phyloP scores from a whole-genome alignment of 2,329 filamentous ascomycete species.

The Cercospora zeae-maydis region DNA sequence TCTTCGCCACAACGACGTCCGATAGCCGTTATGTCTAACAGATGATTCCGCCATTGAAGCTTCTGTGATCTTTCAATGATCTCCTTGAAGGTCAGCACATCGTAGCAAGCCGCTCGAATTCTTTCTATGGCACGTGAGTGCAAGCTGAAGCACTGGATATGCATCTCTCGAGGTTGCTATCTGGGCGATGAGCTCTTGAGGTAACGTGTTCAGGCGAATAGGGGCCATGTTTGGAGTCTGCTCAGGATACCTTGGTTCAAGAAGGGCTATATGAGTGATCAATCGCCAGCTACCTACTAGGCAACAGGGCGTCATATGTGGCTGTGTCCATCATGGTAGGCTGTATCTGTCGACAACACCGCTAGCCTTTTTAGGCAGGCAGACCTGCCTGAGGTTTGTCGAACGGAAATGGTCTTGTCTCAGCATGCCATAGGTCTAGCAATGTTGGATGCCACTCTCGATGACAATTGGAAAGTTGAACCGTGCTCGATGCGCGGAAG shows the following conservation, averaged over 20 bases:
- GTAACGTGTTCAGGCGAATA: slow-evolving; percentile 10
- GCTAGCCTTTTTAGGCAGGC: background rate
- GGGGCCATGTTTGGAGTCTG: background rate
- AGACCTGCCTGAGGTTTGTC: background rate
- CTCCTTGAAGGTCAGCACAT: slow-evolving; percentile 16
- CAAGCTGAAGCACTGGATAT: slow-evolving; percentile 9
- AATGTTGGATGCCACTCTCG: background rate
- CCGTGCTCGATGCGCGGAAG: background rate
- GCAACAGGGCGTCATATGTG: background rate
- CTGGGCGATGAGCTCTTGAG: slow-evolving; percentile 20
- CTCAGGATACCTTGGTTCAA: background rate
- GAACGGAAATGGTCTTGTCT: background rate
- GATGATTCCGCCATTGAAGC: background rate
- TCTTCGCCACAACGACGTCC: slow-evolving; percentile 8
- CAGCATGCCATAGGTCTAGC: background rate
- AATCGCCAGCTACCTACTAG: background rate
- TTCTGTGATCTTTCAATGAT: slow-evolving; percentile 9
- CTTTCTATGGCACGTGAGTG: slow-evolving; percentile 9
- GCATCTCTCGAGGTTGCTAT: slow-evolving; percentile 19
- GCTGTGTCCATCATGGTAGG: background rate
- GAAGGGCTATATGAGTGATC: background rate
- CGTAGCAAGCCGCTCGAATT: slow-evolving; percentile 18
- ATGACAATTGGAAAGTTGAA: background rate
- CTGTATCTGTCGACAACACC: background rate
- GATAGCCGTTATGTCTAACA: slow-evolving; percentile 13